phyloP scores from a whole-genome alignment of 345 rosid species.

The Rhodamnia rubescens region DNA sequence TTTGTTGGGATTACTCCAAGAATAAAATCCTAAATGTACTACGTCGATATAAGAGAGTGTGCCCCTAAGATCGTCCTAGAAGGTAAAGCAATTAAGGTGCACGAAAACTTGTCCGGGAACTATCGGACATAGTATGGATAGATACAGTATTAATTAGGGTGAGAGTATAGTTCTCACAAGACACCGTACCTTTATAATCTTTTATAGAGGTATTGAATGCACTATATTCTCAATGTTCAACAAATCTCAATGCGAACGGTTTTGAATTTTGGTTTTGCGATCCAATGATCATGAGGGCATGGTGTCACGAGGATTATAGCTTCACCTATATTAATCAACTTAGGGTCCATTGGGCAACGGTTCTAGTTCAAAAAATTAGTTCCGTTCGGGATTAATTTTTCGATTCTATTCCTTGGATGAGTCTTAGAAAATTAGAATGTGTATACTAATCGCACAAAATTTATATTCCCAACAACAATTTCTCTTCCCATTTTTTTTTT shows the following conservation, averaged over 20 bases:
- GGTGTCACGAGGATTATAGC: background rate
- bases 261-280: background rate
- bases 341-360: too few species aligned
- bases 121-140: rapidly evolving
- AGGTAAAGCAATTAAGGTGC: background rate
- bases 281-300: background rate
- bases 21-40: background rate
- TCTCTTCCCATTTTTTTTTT: too few species aligned
- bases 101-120: rapidly evolving
- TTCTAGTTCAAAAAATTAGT: too few species aligned
- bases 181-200: background rate
- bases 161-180: rapidly evolving
- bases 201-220: rapidly evolving
- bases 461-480: too few species aligned
- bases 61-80: background rate
- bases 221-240: background rate
- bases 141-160: too few species aligned
- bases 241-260: background rate
- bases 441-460: too few species aligned
- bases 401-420: too few species aligned
- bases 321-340: background rate
- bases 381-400: too few species aligned
- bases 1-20: background rate
- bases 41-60: background rate
- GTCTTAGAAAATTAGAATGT: too few species aligned